Base-by-base conservation (phyloP, 2,329 filamentous ascomycete species). In the Clonostachys rhizophaga region DNA sequence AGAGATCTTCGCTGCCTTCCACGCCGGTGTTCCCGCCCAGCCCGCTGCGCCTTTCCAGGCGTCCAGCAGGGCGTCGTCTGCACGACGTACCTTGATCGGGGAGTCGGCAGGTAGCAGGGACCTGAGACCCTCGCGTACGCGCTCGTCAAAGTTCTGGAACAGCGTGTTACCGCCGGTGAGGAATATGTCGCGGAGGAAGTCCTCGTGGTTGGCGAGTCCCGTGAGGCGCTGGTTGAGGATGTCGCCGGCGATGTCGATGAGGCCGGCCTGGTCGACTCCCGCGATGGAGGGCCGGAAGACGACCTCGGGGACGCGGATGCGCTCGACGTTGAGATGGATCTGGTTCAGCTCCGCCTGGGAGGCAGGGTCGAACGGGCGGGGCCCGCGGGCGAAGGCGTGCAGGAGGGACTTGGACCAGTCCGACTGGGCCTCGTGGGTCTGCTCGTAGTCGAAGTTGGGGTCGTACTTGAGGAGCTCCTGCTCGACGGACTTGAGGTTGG, bases 381-480 rank as follows among this genome's bases (percentile, higher is more conserved):
- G 89, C 0, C 94, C 94, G 46, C 91, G 87, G 36, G 89, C 72
- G 68, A 96, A 99, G 8, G 91, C 89, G 67, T 99, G 94, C 16
- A 97, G 72, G 43, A 96, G 75, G 42, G 84, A 89, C 66, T 94
- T 95, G 13, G 87, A 95, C 94, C 94, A 99, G 72, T 97, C 94
- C 30, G 85, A 86, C 66, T 96, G 90, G 1, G 92, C 91, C 54
- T 92, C 92, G 47, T 91, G 83, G 0, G 92, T 97, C 64, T 95
- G 85, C 54, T 96, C 86, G 66, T 97, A 92, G 3, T 87, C 91
- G 61, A 99, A 99, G 42, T 84, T 76, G 1, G 89, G 86, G 61
- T 99, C 94, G 65, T 94, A 87, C 58, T 87, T 76, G 33, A 99
- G 80, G 17, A 99, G 78, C 57, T 96, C 89, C 45, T 83, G 77